Evolutionary conservation across 2,329 filamentous ascomycete species (phyloP).

Genomic region (Trichoderma pleuroti): DNA sequence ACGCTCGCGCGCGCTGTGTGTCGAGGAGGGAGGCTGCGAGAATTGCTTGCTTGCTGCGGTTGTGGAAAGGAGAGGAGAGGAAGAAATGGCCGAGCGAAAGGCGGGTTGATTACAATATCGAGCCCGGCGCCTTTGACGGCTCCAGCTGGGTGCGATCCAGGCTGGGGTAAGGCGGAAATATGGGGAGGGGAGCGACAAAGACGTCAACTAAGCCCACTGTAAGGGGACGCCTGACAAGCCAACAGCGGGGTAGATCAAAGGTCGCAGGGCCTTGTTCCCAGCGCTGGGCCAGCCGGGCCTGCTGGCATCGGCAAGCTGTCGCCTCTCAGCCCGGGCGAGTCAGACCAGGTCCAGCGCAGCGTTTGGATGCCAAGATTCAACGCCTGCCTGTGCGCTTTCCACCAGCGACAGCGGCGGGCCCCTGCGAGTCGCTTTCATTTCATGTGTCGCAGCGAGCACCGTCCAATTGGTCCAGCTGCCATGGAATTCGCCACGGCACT

Average conservation of each 20-base stretch:
- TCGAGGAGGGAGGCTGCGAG: neutral
- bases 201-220: slow-evolving; percentile 5
- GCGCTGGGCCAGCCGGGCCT: neutral
- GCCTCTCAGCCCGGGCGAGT: neutral
- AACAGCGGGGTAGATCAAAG: slow-evolving; percentile 13
- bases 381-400: too few relatives aligned
- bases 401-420: neutral
- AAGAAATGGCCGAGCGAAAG: slow-evolving; percentile 3
- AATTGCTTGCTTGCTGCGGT: neutral
- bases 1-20: slow-evolving; percentile 8
- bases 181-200: slow-evolving; percentile 2
- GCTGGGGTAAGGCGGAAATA: slow-evolving; percentile 17
- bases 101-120: slow-evolving; percentile 14
- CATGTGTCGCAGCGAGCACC: neutral
- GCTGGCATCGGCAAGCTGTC: neutral
- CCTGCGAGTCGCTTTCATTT: neutral
- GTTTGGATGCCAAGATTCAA: too few relatives aligned
- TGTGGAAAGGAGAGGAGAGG: neutral
- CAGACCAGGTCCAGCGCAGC: too few relatives aligned
- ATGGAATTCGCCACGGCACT: slow-evolving; percentile 1
- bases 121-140: slow-evolving; percentile 1
- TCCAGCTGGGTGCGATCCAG: slow-evolving; percentile 17
- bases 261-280: neutral
- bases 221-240: slow-evolving; percentile 11
- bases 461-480: slow-evolving; percentile 3